Percentiles rank a stretch among this genome's conserved stretches.
These are phyloP conservation scores for Epichloe sp. DNA, from an alignment of 2,329 filamentous ascomycete genomes.

Conservation along the genomic window DNA sequence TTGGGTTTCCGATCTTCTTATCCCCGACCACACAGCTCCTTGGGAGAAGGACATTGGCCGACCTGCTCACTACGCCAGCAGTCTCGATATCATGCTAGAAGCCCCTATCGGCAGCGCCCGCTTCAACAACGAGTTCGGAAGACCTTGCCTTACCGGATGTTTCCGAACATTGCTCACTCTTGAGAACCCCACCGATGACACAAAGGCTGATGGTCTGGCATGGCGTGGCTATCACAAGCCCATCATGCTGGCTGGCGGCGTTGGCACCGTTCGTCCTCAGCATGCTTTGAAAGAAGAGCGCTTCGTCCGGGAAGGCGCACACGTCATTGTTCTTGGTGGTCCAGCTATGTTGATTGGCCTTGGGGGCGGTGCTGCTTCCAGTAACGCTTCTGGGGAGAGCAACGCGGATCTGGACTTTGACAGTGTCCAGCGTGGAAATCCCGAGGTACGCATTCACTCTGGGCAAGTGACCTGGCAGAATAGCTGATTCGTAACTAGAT, in stretches of 20 bases:
- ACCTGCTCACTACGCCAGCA: conserved; percentile 83
- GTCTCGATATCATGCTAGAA: conserved; percentile 94
- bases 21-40: conserved; percentile 67
- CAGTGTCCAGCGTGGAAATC: conserved; percentile 92
- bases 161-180: conserved; percentile 75
- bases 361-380: conserved; percentile 93
- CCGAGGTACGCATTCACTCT: conserved; percentile 37
- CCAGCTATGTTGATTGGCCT: conserved; percentile 97
- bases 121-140: conserved; percentile 96
- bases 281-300: conserved; percentile 76
- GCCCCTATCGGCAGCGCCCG: conserved; percentile 88
- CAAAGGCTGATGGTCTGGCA: conserved; percentile 30
- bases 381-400: conserved; percentile 74
- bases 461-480: neutral
- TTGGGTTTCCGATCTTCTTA: conserved; percentile 86
- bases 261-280: conserved; percentile 82
- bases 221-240: conserved; percentile 93
- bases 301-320: conserved; percentile 74
- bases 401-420: conserved; percentile 92
- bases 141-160: conserved; percentile 76
- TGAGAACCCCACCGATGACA: conserved; percentile 2
- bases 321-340: conserved; percentile 84
- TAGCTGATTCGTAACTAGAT: conserved; percentile 33
- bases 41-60: conserved; percentile 91
- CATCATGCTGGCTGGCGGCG: conserved; percentile 93